These are phyloP conservation scores for Entamoeba nuttalli DNA, from an alignment of 208 protist species.

Conservation along the genomic window DNA sequence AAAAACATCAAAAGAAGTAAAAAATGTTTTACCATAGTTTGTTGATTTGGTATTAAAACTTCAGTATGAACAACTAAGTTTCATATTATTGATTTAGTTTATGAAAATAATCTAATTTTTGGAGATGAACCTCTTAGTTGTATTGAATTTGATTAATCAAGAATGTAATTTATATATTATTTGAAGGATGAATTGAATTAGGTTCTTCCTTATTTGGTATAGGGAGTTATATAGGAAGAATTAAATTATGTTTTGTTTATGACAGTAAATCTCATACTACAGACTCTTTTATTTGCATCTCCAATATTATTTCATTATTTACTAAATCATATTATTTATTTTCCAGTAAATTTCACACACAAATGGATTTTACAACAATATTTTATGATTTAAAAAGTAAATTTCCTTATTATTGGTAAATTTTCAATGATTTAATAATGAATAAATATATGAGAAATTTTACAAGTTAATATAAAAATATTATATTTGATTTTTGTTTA, in stretches of 20 bases:
- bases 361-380: too few species aligned
- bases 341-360: too few species aligned
- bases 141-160: background rate
- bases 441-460: too few species aligned
- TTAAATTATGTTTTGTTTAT: background rate
- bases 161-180: background rate
- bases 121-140: background rate
- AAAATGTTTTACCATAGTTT: background rate
- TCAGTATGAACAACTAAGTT: background rate
- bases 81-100: background rate
- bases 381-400: too few species aligned
- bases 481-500: background rate
- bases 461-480: background rate
- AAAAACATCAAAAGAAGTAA: background rate
- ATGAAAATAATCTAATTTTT: background rate
- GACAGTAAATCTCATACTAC: background rate
- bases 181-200: background rate
- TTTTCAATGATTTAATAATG: too few species aligned
- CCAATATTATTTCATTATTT: background rate
- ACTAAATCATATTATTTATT: background rate
- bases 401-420: too few species aligned
- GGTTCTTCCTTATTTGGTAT: background rate
- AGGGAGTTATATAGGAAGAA: background rate
- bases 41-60: background rate
- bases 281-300: background rate